A percentile compares a stretch with the other conserved stretches of the same genome.
Evolutionary conservation across 371 early-diverging fungal genomes (phyloP).

Genomic region (Cokeromyces recurvatus): DNA sequence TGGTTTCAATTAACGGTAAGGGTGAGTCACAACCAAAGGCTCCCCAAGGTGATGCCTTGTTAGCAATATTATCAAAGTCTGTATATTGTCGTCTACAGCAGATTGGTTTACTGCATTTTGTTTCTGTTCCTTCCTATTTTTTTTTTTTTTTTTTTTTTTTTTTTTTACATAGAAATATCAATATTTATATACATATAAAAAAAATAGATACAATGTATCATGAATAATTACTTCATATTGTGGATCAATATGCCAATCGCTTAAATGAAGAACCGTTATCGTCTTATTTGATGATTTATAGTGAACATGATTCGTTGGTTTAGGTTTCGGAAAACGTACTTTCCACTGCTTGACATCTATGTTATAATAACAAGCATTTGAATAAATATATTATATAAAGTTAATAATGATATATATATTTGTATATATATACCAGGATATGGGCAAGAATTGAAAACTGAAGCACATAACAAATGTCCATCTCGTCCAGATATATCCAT

Average conservation of each 20-base stretch:
- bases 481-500: conserved; percentile 44
- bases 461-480: conserved; percentile 42
- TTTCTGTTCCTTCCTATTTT: conserved; percentile 48
- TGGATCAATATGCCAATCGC: conserved; percentile 64
- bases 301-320: conserved; percentile 23
- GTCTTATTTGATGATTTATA: conserved; percentile 27
- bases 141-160: too few species aligned
- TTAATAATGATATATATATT: too few species aligned
- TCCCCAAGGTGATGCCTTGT: conserved; percentile 34
- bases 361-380: too few species aligned
- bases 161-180: too few species aligned
- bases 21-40: conserved; percentile 42
- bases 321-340: conserved; percentile 49
- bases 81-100: conserved; percentile 51
- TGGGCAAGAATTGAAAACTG: conserved; percentile 39
- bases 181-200: too few species aligned
- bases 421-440: conserved; percentile 31
- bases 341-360: conserved; percentile 30
- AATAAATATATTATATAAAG: too few species aligned
- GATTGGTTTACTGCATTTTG: conserved; percentile 45
- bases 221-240: conserved; percentile 36
- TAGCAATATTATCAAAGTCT: conserved; percentile 23
- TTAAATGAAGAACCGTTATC: conserved; percentile 53
- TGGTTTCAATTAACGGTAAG: conserved; percentile 36
- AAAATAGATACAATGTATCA: not conserved